phyloP scores from a whole-genome alignment of 2,329 filamentous ascomycete species.

The Fusarium sp. region DNA sequence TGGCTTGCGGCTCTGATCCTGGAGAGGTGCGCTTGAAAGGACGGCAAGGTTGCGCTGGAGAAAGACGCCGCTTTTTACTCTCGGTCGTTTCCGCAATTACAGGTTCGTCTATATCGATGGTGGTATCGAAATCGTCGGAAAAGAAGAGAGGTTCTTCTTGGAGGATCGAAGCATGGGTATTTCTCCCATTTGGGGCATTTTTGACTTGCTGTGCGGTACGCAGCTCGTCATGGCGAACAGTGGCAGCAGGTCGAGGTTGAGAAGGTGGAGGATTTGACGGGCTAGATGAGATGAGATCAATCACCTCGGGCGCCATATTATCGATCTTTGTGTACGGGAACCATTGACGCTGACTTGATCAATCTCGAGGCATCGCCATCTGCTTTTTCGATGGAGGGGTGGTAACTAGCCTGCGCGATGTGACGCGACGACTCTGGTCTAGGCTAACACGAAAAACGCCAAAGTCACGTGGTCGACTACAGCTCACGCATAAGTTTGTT shows the following conservation, averaged over 20 bases:
- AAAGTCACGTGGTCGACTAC: slow-evolving; percentile 36
- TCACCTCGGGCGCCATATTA: slow-evolving; percentile 49
- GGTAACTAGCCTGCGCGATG: slow-evolving; percentile 17
- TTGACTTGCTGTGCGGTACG: not conserved
- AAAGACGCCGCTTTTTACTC: slow-evolving; percentile 47
- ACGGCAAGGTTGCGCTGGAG: slow-evolving; percentile 12
- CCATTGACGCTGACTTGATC: slow-evolving; percentile 7
- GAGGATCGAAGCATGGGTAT: not conserved
- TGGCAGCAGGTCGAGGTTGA: not conserved
- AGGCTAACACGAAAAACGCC: slow-evolving; percentile 41
- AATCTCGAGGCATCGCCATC: not conserved
- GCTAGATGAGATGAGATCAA: slow-evolving; percentile 54
- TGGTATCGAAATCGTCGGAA: slow-evolving; percentile 56
- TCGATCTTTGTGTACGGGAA: not conserved
- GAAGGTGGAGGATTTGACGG: slow-evolving; percentile 33
- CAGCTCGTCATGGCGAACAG: not conserved
- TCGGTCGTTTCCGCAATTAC: slow-evolving; percentile 34
- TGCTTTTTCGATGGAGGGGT: slow-evolving; percentile 13
- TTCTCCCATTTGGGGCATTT: not conserved
- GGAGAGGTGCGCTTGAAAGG: slow-evolving; percentile 32
- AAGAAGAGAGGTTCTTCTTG: slow-evolving; percentile 31
- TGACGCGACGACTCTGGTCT: slow-evolving; percentile 28
- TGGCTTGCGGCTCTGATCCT: slow-evolving; percentile 1
- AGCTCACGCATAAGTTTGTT: not conserved
- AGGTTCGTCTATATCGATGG: slow-evolving; percentile 50